Evolutionary conservation across 148 eudicot species (phyloP), one percentile per base, ranked within the genome.

Genomic region (Suaeda aralocaspica): DNA sequence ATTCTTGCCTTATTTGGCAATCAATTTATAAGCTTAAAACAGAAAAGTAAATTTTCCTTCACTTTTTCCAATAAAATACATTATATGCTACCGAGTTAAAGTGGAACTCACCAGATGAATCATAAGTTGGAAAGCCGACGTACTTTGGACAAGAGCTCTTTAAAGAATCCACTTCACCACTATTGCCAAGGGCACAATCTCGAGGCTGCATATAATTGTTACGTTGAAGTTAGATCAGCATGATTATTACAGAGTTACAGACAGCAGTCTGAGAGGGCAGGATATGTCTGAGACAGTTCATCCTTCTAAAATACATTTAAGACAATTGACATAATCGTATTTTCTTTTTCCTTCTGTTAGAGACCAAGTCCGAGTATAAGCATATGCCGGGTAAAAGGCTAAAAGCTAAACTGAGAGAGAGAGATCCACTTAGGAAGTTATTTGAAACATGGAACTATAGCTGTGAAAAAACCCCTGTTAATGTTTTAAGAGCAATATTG

Each of bases 121-220:
- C 60, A 42, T 57, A 70, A 39, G 64, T 83, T 46, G 98, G 98
- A 75, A 93, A 82, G 84, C 97, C 85, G 78, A 91, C 91, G 70
- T 89, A 88, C 39, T 77, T 77, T 18, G 98, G 98, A 70, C 98
- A 93, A 24, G 92, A 85, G 72, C 70, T 73, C 59, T 61, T 65
- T 2, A 87, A 82, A 59, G 21, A 70, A 55, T 72, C 45, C 72
- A 45, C 58, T 71, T 39, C 70, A 60, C 51, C 60, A 79, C 22
- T 70, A 72, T 3, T 31, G 66, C 39, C 52, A 67, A 29, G 44
- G 64, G 45, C 83, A 78, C 98, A 93, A 61, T 91, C 97, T 74
- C 96, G 88, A 76, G 92, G 90, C 98, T 93, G 90, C 68, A 72
- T 39, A 63, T 73, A 13, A 50, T 70, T 24, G 33, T 51, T 13